A percentile compares a stretch with the other conserved stretches of the same genome.
phyloP scores from a whole-genome alignment of 108 stramenopile genomes.

The Cyclotella cryptica region DNA sequence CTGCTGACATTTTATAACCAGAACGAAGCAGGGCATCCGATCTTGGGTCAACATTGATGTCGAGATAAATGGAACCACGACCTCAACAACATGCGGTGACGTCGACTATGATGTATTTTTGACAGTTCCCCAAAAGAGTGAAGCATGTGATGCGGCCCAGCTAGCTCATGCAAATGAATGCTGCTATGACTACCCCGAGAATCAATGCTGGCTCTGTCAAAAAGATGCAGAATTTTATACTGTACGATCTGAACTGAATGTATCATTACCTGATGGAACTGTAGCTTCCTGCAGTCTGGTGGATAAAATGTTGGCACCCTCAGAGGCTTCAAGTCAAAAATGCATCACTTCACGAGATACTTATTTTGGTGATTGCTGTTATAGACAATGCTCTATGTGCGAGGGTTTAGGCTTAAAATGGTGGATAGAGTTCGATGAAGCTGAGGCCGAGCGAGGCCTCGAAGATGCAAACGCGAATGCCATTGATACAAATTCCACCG shows the following conservation, averaged over 20 bases:
- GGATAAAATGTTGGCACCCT: slow-evolving; percentile 48
- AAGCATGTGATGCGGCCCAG: slow-evolving; percentile 44
- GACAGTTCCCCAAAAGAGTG: slow-evolving; percentile 34
- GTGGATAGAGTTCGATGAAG: slow-evolving; percentile 53
- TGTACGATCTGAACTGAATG: slow-evolving; percentile 42
- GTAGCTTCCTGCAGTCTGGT: slow-evolving; percentile 33
- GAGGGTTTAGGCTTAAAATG: slow-evolving; percentile 45
- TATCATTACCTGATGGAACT: slow-evolving; percentile 35
- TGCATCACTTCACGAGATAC: slow-evolving; percentile 42
- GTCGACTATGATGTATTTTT: slow-evolving; percentile 41
- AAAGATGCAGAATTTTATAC: slow-evolving; percentile 39
- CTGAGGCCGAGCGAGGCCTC: not conserved
- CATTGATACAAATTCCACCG: not conserved
- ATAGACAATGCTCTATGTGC: slow-evolving; percentile 38
- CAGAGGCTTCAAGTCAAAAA: slow-evolving; percentile 30
- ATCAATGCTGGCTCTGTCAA: slow-evolving; percentile 41
- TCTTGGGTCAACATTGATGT: slow-evolving; percentile 50
- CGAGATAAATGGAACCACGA: slow-evolving; percentile 44
- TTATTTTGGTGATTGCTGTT: slow-evolving; percentile 41
- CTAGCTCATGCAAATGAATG: slow-evolving; percentile 27
- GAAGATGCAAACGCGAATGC: not conserved
- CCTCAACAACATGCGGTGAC: slow-evolving; percentile 45
- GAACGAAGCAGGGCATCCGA: slow-evolving; percentile 39
- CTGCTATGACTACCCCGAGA: slow-evolving; percentile 44
- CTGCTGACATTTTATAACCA: not conserved